Percentiles rank a stretch among this genome's conserved stretches.
Evolutionary conservation across 192 early-diverging fungal species (phyloP).

Genomic region (Irineochytrium annulatum): DNA sequence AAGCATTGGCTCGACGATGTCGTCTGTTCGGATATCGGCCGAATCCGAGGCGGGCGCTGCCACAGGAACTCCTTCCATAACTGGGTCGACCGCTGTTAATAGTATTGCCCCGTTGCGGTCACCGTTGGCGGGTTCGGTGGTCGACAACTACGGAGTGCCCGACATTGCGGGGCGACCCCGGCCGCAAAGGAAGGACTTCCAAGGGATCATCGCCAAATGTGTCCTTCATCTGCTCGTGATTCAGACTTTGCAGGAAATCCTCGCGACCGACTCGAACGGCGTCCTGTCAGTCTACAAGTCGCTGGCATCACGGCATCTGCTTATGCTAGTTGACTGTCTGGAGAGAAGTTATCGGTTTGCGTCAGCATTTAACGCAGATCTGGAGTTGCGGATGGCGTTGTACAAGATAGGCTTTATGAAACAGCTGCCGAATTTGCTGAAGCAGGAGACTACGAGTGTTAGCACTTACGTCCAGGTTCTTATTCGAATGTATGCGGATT

Average conservation of each 20-base stretch:
- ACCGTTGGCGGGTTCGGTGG: no score
- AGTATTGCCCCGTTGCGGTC: neutral
- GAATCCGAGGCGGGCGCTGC: no score
- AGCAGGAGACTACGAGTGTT: conserved; percentile 79
- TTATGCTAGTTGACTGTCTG: conserved; percentile 75
- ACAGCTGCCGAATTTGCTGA: conserved; percentile 85
- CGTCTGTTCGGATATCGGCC: no score
- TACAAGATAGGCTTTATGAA: conserved; percentile 88
- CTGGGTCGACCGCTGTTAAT: neutral
- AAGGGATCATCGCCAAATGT: conserved; percentile 84
- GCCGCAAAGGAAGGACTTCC: conserved; percentile 69
- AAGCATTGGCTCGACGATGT: neutral
- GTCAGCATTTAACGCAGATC: conserved; percentile 73
- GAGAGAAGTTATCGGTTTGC: conserved; percentile 80
- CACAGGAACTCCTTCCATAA: no score
- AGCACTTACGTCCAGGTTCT: conserved; percentile 59
- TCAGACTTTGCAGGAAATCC: conserved; percentile 80
- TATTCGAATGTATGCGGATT: conserved; percentile 70
- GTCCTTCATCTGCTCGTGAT: conserved; percentile 84
- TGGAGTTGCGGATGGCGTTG: conserved; percentile 74
- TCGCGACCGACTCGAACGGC: conserved; percentile 37
- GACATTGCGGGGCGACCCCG: conserved; percentile 27
- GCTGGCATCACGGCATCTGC: conserved; percentile 58
- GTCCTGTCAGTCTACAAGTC: conserved; percentile 48
- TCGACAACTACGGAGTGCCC: no score